Evolutionary conservation across 2,329 filamentous ascomycete genomes (phyloP).

Genomic region (Pseudocercospora fijiensis): DNA sequence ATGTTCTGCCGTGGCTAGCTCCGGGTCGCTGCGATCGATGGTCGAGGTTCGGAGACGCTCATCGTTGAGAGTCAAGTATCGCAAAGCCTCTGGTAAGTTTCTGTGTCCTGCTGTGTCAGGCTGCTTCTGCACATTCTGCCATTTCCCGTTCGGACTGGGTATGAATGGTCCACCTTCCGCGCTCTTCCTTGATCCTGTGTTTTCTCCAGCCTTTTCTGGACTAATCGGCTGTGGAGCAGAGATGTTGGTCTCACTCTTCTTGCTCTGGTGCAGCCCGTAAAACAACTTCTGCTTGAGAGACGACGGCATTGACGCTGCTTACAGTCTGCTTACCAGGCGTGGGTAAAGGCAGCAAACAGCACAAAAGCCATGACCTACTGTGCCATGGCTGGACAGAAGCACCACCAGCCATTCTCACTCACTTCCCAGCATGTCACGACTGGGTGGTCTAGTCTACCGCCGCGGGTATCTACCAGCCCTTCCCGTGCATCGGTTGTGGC

Average conservation of each 20-base stretch:
- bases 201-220: background rate
- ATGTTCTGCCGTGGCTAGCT: background rate
- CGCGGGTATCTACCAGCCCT: conserved; percentile 3
- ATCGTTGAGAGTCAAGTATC: conserved; percentile 1
- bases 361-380: background rate
- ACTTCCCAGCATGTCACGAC: background rate
- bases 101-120: background rate
- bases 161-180: background rate
- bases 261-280: conserved; percentile 16
- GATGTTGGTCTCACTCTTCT: conserved; percentile 6
- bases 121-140: conserved; percentile 3
- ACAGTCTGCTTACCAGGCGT: background rate
- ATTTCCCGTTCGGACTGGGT: background rate
- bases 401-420: background rate
- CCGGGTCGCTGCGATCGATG: conserved; percentile 4
- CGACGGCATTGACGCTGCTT: conserved; percentile 10
- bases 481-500: background rate
- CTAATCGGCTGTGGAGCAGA: background rate
- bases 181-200: background rate
- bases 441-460: background rate
- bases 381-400: background rate
- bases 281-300: conserved; percentile 19
- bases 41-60: conserved; percentile 5
- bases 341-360: background rate
- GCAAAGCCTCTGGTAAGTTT: background rate